A percentile compares a stretch with the other conserved stretches of the same genome.
These are phyloP conservation scores for Thermothielavioides terrestris DNA, from an alignment of 495 filamentous ascomycete species.

Conservation along the genomic window DNA sequence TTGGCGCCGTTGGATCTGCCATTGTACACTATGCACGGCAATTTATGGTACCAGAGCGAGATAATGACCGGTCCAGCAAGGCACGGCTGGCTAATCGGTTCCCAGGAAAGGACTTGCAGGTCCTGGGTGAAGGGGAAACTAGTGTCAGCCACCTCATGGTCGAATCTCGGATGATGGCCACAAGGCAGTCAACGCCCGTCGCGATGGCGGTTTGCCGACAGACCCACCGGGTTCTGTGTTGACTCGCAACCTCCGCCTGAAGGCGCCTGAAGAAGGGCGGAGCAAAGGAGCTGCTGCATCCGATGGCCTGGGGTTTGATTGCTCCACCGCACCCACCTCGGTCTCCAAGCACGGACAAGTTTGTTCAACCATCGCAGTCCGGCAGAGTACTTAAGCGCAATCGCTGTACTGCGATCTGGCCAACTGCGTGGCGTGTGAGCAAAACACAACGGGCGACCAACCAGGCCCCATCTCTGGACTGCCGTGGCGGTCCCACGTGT, in stretches of 20 bases:
- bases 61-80: slow-evolving; percentile 9
- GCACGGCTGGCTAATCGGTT: background rate
- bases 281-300: background rate
- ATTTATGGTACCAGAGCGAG: background rate
- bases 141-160: slow-evolving; percentile 1
- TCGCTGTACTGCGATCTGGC: background rate
- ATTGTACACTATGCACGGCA: slow-evolving; percentile 7
- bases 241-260: slow-evolving; percentile 4
- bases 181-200: background rate
- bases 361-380: background rate
- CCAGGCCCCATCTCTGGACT: background rate
- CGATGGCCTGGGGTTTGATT: background rate
- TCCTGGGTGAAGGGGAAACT: background rate
- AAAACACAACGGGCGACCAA: background rate
- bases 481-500: slow-evolving; percentile 12
- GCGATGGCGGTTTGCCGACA: background rate
- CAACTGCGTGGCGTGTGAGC: too few species aligned
- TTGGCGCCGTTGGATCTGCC: slow-evolving; percentile 7
- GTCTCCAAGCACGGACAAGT: background rate
- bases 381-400: background rate
- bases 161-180: slow-evolving; percentile 5
- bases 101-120: slow-evolving; percentile 2
- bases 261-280: too few species aligned
- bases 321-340: slow-evolving; percentile 8
- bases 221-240: slow-evolving; percentile 5